Conservation (phyloP, 140 eudicot species). For the Anethum foeniculum region DNA sequence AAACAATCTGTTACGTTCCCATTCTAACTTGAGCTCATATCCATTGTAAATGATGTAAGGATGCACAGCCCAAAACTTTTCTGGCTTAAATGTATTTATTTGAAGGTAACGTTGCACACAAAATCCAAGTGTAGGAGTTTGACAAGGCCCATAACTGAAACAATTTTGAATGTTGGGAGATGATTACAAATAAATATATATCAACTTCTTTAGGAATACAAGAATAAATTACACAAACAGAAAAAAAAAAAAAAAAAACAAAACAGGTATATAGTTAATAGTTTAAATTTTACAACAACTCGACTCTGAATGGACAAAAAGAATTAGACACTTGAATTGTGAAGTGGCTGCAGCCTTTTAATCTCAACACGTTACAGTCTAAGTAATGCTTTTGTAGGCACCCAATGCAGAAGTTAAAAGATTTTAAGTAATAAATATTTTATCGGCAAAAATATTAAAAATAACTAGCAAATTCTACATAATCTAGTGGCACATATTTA, state of each 20-base stretch:
- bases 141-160: slow-evolving; percentile 93
- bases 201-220: neutral
- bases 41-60: slow-evolving; percentile 66
- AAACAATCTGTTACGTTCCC: slow-evolving; percentile 78
- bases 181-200: neutral
- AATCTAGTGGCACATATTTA: neutral
- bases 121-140: slow-evolving; percentile 96
- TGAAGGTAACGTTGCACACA: slow-evolving; percentile 90
- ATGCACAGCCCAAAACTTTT: slow-evolving; percentile 73
- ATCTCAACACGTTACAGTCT: neutral
- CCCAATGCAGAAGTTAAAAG: neutral
- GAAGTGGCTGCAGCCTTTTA: neutral
- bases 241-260: too few species aligned
- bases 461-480: neutral
- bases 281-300: neutral
- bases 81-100: slow-evolving; percentile 82
- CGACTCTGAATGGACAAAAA: neutral
- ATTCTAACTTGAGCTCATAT: slow-evolving; percentile 75
- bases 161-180: neutral
- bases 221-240: neutral
- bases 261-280: neutral
- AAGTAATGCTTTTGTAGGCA: neutral
- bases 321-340: neutral
- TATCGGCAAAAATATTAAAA: neutral
- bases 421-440: neutral